phyloP scores from a whole-genome alignment of 2,329 filamentous ascomycete genomes.

The Teratosphaeria destructans region DNA sequence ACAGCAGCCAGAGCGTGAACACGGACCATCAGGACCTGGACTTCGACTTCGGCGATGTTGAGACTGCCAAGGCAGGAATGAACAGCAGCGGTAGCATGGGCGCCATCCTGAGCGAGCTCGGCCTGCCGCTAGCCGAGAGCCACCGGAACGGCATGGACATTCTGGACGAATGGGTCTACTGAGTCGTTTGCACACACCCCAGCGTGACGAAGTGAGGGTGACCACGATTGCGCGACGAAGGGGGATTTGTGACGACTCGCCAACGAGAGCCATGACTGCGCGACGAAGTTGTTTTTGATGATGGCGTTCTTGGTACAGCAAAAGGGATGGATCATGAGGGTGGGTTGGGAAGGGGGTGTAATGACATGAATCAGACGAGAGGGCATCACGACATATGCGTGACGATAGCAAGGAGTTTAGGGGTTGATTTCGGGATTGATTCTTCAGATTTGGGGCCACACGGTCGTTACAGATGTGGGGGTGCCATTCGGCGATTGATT shows the following conservation, averaged over 20 bases:
- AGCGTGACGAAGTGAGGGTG: neutral
- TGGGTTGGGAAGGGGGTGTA: neutral
- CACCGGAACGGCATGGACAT: neutral
- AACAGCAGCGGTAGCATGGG: neutral
- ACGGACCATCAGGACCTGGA: slow-evolving; percentile 3
- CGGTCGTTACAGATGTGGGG: neutral
- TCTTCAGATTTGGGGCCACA: neutral
- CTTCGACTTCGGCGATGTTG: neutral
- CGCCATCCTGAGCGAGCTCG: neutral
- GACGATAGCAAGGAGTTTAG: neutral
- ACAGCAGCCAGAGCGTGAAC: slow-evolving; percentile 18
- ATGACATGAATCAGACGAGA: neutral
- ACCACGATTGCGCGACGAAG: neutral
- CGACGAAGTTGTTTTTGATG: neutral
- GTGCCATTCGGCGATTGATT: neutral
- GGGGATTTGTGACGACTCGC: neutral
- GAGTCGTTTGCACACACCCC: neutral
- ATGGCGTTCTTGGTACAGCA: neutral
- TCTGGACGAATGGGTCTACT: neutral
- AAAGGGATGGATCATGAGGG: neutral
- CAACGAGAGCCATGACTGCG: neutral
- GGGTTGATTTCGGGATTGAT: neutral
- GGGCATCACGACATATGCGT: neutral
- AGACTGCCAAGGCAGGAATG: neutral
- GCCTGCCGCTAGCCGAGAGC: neutral